phyloP scores from a whole-genome alignment of 495 filamentous ascomycete genomes.

The Neurospora tetraspora region DNA sequence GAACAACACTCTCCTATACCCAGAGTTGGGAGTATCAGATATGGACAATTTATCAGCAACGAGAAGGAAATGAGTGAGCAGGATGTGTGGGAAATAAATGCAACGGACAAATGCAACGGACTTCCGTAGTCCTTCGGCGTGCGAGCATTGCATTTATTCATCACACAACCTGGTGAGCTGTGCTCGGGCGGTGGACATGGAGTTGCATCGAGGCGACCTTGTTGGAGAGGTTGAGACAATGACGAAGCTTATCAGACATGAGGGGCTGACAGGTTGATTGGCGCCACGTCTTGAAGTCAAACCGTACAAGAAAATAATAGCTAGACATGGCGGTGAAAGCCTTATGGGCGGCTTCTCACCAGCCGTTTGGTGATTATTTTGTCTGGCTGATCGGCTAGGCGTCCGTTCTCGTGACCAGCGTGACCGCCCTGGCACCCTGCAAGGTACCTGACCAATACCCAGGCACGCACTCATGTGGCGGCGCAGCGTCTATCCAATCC shows the following conservation, averaged over 20 bases:
- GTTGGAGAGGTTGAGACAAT: conserved; percentile 6
- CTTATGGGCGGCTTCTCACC: not conserved
- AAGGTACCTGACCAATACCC: not conserved
- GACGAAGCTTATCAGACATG: conserved; percentile 18
- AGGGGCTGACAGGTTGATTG: conserved; percentile 10
- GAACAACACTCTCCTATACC: not conserved
- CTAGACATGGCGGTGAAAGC: not conserved
- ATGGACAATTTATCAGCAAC: not conserved
- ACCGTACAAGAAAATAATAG: not conserved
- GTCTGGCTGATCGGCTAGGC: not conserved
- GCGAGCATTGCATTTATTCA: no score
- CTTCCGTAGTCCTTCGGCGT: no score
- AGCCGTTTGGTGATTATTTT: not conserved
- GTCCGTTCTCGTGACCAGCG: not conserved
- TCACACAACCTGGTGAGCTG: not conserved
- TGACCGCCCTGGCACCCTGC: not conserved
- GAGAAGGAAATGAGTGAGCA: not conserved
- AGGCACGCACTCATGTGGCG: not conserved
- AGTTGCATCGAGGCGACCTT: not conserved
- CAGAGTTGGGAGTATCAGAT: not conserved
- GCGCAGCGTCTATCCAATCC: not conserved
- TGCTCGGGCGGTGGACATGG: not conserved
- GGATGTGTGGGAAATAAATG: no score
- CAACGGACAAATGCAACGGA: no score
- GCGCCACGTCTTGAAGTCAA: conserved; percentile 1